Base-by-base conservation (phyloP, 2,329 filamentous ascomycete species). In the Ophiocordyceps camponoti-rufipedis region DNA sequence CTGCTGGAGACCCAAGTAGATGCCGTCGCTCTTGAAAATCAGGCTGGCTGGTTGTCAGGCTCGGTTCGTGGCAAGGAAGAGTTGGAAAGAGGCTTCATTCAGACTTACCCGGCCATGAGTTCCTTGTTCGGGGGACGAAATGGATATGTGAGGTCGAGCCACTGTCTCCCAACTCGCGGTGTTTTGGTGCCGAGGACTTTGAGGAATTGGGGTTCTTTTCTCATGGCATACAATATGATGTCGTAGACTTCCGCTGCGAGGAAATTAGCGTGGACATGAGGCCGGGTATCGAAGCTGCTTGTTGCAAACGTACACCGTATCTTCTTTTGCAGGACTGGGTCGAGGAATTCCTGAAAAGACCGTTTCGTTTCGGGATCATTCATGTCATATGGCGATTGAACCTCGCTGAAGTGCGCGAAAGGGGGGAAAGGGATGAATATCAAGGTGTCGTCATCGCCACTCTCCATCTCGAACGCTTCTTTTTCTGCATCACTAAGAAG, bases 71-170 rank as follows among this genome's bases (percentile, higher is more conserved):
- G 10, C 13, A 19, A 18, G 16, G 7, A 18, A n/a, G n/a, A 23
- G 9, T 4, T 8, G 29, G n/a, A 19, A 16, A 44, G 46, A 54
- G 66, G 19, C 9, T 40, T n/a, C 8, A 28, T 40, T n/a, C 8
- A 28, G n/a, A 9, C 52, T 51, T 69, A 82, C 78, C 77, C 78
- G 43, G 69, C 70, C 47, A 74, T 69, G 48, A 70, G 65, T 47
- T 74, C 78, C 45, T 67, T 69, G 5, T 78, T 76, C 1, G 79
- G 77, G 40, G 78, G 73, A 33, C 62, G 62, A 41, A 61, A 59
- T 0, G 79, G 79, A 50, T 74, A 82, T 44, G 76, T 67, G 28
- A 80, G 63, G 39, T 80, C 70, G 28, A 83, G 63, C 78, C 76
- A 81, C 44, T 62, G 66, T 46, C 68, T 68, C 32, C 63, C 64